These are phyloP conservation scores for Microbotryum violaceum DNA, from an alignment of 1,284 basidiomycete species.

Conservation along the genomic window DNA sequence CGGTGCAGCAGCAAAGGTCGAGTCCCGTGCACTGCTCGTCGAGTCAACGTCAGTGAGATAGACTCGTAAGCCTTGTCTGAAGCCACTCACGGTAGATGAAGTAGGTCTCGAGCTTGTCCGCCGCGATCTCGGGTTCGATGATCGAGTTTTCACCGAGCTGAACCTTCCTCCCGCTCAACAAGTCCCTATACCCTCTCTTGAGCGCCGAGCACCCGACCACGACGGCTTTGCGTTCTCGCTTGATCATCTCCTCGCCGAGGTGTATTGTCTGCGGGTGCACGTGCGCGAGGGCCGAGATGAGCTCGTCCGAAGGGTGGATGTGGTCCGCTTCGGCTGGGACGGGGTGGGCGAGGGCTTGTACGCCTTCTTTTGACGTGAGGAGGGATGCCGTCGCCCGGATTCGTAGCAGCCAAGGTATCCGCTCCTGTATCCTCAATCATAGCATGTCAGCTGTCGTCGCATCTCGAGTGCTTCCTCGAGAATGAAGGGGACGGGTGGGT, in stretches of 20 bases:
- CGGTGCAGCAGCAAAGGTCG: conserved; percentile 57
- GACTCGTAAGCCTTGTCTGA: background rate
- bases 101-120: conserved; percentile 52
- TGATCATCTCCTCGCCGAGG: conserved; percentile 26
- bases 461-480: background rate
- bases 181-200: conserved; percentile 69
- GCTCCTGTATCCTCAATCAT: conserved; percentile 44
- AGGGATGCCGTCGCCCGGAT: conserved; percentile 58
- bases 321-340: conserved; percentile 10
- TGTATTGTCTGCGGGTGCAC: conserved; percentile 19
- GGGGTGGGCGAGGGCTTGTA: conserved; percentile 13
- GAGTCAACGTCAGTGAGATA: background rate
- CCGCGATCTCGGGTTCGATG: conserved; percentile 36
- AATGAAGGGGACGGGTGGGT: background rate
- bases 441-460: background rate
- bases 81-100: conserved; percentile 59
- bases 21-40: conserved; percentile 52
- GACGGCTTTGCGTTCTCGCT: conserved; percentile 48
- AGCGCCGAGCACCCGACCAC: conserved; percentile 83
- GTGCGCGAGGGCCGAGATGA: conserved; percentile 28
- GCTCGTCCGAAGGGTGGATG: conserved; percentile 43
- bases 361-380: conserved; percentile 26
- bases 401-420: conserved; percentile 72
- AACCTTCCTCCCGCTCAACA: conserved; percentile 53
- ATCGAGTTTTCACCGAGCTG: conserved; percentile 15